Percentiles rank a stretch among this genome's conserved stretches.
These are phyloP conservation scores for Verticillium nonalfalfae DNA, from an alignment of 2,329 filamentous ascomycete genomes.

Conservation along the genomic window DNA sequence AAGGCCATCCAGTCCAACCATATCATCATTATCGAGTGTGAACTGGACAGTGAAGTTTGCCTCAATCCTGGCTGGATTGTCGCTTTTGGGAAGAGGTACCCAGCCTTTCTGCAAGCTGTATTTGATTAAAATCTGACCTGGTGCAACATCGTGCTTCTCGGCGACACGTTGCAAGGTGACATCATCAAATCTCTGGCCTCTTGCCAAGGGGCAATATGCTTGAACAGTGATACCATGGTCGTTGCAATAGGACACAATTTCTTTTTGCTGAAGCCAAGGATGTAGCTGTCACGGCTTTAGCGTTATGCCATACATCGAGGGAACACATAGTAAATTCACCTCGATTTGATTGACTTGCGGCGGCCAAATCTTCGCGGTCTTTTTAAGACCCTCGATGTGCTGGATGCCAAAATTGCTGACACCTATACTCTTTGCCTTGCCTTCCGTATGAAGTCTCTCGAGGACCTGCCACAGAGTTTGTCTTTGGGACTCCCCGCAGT, in stretches of 20 bases:
- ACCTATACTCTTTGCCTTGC: conserved; percentile 59
- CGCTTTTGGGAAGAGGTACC: conserved; percentile 65
- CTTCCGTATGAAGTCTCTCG: conserved; percentile 54
- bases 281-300: conserved; percentile 39
- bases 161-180: conserved; percentile 47
- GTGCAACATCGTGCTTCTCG: conserved; percentile 51
- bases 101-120: conserved; percentile 66
- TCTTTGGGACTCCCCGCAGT: conserved; percentile 33
- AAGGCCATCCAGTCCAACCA: conserved; percentile 29
- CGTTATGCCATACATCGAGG: too few species aligned
- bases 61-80: conserved; percentile 49
- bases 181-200: conserved; percentile 37
- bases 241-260: conserved; percentile 53
- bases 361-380: conserved; percentile 57
- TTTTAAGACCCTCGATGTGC: conserved; percentile 63
- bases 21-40: conserved; percentile 48
- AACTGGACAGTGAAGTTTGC: conserved; percentile 57
- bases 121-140: conserved; percentile 61
- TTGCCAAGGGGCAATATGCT: conserved; percentile 31
- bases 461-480: conserved; percentile 61
- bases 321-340: not conserved
- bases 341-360: conserved; percentile 72
- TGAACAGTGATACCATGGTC: conserved; percentile 60
- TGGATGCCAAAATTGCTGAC: conserved; percentile 66
- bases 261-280: conserved; percentile 57